phyloP scores from a whole-genome alignment of 441 rosid species.

The Dalechampia spathulata region DNA sequence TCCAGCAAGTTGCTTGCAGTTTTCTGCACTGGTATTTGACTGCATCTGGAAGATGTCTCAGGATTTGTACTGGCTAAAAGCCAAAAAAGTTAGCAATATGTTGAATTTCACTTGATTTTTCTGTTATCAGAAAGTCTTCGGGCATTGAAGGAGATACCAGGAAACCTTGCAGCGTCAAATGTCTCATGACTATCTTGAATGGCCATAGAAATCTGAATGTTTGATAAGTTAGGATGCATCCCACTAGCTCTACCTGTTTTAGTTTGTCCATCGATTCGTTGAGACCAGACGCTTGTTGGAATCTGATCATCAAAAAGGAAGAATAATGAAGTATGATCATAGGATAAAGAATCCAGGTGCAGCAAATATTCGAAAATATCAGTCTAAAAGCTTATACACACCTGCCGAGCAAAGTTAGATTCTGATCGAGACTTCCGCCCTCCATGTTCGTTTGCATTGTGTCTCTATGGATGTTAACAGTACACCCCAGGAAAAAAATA shows the following conservation, averaged over 20 bases:
- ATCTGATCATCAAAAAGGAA: conserved; percentile 32
- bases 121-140: conserved; percentile 21
- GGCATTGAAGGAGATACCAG: neutral
- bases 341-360: neutral
- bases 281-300: conserved; percentile 67
- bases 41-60: no score
- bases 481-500: neutral
- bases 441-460: conserved; percentile 66
- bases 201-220: conserved; percentile 29
- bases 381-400: conserved; percentile 8
- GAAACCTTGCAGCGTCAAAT: conserved; percentile 1
- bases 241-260: conserved; percentile 54
- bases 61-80: no score
- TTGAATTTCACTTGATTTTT: conserved; percentile 26
- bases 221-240: conserved; percentile 25
- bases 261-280: conserved; percentile 41
- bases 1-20: conserved; percentile 33
- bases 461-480: conserved; percentile 43
- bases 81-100: conserved; percentile 48
- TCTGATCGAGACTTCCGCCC: conserved; percentile 73
- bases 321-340: neutral
- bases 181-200: conserved; percentile 12
- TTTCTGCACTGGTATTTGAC: no score
- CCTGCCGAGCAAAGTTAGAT: conserved; percentile 77
- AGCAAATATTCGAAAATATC: neutral